Evolutionary conservation across 768 basidiomycete genomes (phyloP), one percentile per base, ranked within the genome.

Genomic region (Suillus subluteus): DNA sequence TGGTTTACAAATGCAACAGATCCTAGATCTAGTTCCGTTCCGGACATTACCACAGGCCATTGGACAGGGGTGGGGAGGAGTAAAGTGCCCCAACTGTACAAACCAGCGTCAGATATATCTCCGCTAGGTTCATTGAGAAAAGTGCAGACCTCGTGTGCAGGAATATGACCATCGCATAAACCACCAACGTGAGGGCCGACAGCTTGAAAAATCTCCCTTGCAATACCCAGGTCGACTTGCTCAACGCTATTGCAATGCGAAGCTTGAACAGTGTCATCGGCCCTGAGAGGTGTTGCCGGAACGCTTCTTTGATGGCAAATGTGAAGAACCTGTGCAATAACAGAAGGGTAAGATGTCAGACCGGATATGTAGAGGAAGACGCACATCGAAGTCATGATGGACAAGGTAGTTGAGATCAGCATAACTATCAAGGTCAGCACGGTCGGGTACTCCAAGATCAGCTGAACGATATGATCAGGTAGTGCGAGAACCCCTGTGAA

Each of bases 61-160:
- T 30, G 18, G 18, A 61, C 18, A 43, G 2, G 30, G 12, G 41
- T 61, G 41, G 59, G 59, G 6, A 61, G 30, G 41, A 43, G 40
- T 11, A 61, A 61, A 41, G 59, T 61, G 41, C 18, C 41, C 59
- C 59, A 61, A 61, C 59, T 61, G 59, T 32, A 61, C 1, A 30
- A 21, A 61, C 18, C 6, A 13, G 26, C 18, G 23, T 61, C 41
- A 43, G 21, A 37, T 11, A 43, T 26, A 41, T 26, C 16, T 59
- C 16, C 6, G 12, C 21, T 43, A 16, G 12, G 18, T 30, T 61
- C 41, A 43, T 32, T n/a, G 26, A 21, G 18, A 41, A 30, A 12
- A 12, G 7, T 21, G 41, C 59, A 13, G 6, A 43, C 59, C 41
- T 43, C 26, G 59, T 11, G 18, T 32, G 13, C 30, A 61, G 41